A percentile compares a stretch with the other conserved stretches of the same genome.
Evolutionary conservation across 2,329 filamentous ascomycete species (phyloP).

Genomic region (Fusarium sp.): DNA sequence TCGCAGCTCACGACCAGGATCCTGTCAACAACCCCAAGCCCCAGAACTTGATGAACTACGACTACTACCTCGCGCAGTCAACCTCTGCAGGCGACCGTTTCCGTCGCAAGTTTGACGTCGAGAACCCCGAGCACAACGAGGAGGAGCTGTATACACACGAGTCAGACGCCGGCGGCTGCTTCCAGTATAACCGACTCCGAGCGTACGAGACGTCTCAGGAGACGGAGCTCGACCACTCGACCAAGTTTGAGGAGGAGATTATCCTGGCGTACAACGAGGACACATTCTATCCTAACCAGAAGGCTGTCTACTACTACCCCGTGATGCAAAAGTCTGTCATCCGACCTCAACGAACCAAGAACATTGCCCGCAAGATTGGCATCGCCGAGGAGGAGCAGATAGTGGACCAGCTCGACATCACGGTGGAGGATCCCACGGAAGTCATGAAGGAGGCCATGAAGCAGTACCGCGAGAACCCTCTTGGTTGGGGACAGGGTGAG

Average conservation of each 20-base stretch:
- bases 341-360: conserved; percentile 72
- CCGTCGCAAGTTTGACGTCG: conserved; percentile 70
- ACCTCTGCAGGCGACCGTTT: conserved; percentile 64
- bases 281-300: conserved; percentile 61
- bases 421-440: conserved; percentile 67
- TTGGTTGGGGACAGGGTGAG: conserved; percentile 59
- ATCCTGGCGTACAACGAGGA: conserved; percentile 70
- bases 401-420: conserved; percentile 68
- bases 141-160: conserved; percentile 67
- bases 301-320: conserved; percentile 76
- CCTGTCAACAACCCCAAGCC: conserved; percentile 68
- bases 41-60: conserved; percentile 71
- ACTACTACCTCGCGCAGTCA: conserved; percentile 72
- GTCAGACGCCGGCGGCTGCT: conserved; percentile 61
- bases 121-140: conserved; percentile 66
- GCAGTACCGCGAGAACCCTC: conserved; percentile 64
- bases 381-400: conserved; percentile 63
- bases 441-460: conserved; percentile 65
- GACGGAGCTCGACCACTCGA: conserved; percentile 65
- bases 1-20: conserved; percentile 68
- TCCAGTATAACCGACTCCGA: conserved; percentile 71
- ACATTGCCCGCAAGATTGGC: conserved; percentile 67
- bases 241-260: conserved; percentile 74
- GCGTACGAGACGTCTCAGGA: conserved; percentile 74
- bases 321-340: conserved; percentile 74